A percentile compares a stretch with the other conserved stretches of the same genome.
phyloP scores from a whole-genome alignment of 495 filamentous ascomycete genomes.

The Aspergillus panamensis region DNA sequence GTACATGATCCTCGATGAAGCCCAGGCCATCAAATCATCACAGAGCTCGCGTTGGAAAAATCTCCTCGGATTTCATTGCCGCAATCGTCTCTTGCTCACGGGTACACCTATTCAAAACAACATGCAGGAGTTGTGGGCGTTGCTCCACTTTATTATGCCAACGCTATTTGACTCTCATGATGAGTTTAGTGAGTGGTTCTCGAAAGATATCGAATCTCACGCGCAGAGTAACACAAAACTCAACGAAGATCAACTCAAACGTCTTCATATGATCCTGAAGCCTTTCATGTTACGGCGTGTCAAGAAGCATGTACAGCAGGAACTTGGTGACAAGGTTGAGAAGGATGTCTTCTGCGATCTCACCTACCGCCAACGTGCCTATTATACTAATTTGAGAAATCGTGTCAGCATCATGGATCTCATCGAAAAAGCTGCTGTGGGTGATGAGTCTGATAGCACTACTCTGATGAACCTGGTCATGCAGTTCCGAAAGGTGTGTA shows the following conservation, averaged over 20 bases:
- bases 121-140: constrained; percentile 98
- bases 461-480: constrained; percentile 99
- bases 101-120: constrained; percentile 99
- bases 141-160: constrained; percentile 99
- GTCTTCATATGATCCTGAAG: constrained; percentile 97
- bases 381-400: constrained; percentile 86
- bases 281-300: constrained; percentile 99
- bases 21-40: constrained; percentile 98
- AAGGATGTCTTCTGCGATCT: constrained; percentile 93
- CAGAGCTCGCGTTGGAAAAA: constrained; percentile 96
- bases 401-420: constrained; percentile 98
- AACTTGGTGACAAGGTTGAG: constrained; percentile 98
- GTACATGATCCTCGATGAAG: constrained; percentile 99
- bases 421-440: constrained; percentile 92
- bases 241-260: constrained; percentile 94
- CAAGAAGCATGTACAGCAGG: constrained; percentile 98
- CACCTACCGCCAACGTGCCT: constrained; percentile 94
- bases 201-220: constrained; percentile 98
- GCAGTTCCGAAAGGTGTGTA: constrained; percentile 99
- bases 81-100: constrained; percentile 89
- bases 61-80: constrained; percentile 88
- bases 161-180: constrained; percentile 97
- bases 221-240: constrained; percentile 98
- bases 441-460: constrained; percentile 89
- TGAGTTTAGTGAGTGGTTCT: constrained; percentile 99